These are phyloP conservation scores for Suillus alpinus DNA, from an alignment of 768 basidiomycete genomes.

Conservation along the genomic window DNA sequence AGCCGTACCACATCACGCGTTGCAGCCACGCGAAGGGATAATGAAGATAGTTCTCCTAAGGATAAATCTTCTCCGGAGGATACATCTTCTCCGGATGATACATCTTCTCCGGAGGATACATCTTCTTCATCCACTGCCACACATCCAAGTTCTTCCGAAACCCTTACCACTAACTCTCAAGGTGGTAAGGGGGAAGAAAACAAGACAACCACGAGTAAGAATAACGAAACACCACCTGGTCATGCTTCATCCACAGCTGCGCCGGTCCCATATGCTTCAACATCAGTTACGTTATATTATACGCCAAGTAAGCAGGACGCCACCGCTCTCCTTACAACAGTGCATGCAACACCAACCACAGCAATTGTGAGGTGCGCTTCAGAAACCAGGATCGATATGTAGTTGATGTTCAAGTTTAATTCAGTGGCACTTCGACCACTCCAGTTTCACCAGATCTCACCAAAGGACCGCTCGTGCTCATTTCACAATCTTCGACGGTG, in stretches of 20 bases:
- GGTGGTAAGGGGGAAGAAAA: not conserved
- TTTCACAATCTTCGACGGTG: not conserved
- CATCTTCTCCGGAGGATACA: not conserved
- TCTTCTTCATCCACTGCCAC: not conserved
- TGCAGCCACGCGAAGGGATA: not conserved
- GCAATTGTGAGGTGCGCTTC: constrained; percentile 10
- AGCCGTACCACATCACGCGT: not conserved
- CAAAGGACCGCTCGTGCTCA: not conserved
- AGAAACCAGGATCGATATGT: not conserved
- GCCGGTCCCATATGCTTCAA: not conserved
- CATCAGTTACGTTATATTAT: not conserved
- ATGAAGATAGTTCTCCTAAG: no score
- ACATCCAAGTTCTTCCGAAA: not conserved
- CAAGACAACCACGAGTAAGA: not conserved
- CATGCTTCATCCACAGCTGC: not conserved
- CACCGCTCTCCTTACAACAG: not conserved
- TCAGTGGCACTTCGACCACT: not conserved
- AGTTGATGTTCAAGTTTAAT: not conserved
- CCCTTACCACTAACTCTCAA: no score
- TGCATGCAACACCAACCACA: not conserved
- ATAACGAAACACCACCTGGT: not conserved
- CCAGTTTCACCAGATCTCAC: not conserved
- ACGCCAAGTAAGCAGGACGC: not conserved
- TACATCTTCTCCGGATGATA: no score
- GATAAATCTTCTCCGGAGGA: not conserved